A percentile compares a stretch with the other conserved stretches of the same genome.
Conservation (phyloP, 306 rosid genomes). For the Chamaecrista fasciculata region DNA sequence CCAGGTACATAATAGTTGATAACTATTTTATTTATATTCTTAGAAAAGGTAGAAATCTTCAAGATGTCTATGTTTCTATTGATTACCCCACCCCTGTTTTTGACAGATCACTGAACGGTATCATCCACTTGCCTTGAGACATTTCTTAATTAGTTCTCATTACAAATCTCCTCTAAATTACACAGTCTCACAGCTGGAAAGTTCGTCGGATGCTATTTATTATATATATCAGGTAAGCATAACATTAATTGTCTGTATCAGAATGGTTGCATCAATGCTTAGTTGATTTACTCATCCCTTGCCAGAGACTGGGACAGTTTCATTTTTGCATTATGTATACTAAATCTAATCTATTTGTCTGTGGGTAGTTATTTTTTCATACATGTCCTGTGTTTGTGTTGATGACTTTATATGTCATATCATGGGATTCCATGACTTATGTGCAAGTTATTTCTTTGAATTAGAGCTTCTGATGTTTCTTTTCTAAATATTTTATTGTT, state of each 20-base stretch:
- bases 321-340: not conserved
- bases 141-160: conserved; percentile 80
- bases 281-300: conserved; percentile 19
- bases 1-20: conserved; percentile 49
- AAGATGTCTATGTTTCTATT: conserved; percentile 20
- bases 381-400: conserved; percentile 1
- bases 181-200: conserved; percentile 70
- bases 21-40: not conserved
- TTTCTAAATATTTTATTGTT: not conserved
- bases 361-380: conserved; percentile 1
- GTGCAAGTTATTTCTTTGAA: not conserved
- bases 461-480: conserved; percentile 6
- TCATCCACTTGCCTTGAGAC: conserved; percentile 87
- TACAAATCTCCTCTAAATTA: conserved; percentile 84
- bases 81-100: conserved; percentile 6
- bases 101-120: conserved; percentile 78
- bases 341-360: conserved; percentile 13
- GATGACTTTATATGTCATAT: not conserved
- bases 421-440: not conserved
- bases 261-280: conserved; percentile 22
- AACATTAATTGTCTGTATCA: conserved; percentile 19
- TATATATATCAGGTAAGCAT: conserved; percentile 75
- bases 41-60: conserved; percentile 16
- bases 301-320: conserved; percentile 15
- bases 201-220: conserved; percentile 74